Base-by-base conservation (phyloP, 208 protist species). In the Pavlovales sp. region DNA sequence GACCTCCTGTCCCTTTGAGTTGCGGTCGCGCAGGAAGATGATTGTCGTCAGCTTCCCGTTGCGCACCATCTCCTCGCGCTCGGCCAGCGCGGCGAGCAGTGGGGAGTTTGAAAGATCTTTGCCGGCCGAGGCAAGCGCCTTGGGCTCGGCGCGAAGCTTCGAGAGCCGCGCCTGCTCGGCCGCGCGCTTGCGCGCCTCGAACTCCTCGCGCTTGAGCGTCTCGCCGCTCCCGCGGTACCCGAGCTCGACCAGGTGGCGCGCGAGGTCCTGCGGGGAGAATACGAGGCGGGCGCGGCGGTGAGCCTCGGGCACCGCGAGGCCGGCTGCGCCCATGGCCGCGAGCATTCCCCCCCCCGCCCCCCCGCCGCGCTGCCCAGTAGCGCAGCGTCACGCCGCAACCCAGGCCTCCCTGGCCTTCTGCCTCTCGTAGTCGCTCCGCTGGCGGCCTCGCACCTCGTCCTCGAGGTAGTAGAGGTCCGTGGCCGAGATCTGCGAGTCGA, bases 21-120 rank as follows among this genome's bases (percentile, higher is more conserved):
- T 97, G 18, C 84, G 82, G 93, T 98, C 96, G 57, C 98, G 93
- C 30, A 99, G 95, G 88, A 99, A 99, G 75, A 99, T 95, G 78
- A 99, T 97, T 0, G 96, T 97, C 5, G 95, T 94, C 18, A 98
- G 93, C 92, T 97, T 97, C 41, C 97, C 97, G 79, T 95, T 97
- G 40, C 96, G 95, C 42, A 99, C 97, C 28, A 97, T 93, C 90
- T 98, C 96, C 93, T 99, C 98, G 14, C 97, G 95, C 92, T 97
- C 93, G 10, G 96, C 97, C 36, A 99, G 93, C 7, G 95, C 95
- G 1, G 92, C 85, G 8, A 99, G 94, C n/a, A 99, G 93, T n/a
- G 96, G 96, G 82, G 92, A 96, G 18, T 95, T 92, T 28, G 95
- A 91, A 0, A 98, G 5, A 39, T 96, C 93, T 41, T 95, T 95